Evolutionary conservation across 139 green algal genomes (phyloP).

Genomic region (Limnomonas spitsbergensis): DNA sequence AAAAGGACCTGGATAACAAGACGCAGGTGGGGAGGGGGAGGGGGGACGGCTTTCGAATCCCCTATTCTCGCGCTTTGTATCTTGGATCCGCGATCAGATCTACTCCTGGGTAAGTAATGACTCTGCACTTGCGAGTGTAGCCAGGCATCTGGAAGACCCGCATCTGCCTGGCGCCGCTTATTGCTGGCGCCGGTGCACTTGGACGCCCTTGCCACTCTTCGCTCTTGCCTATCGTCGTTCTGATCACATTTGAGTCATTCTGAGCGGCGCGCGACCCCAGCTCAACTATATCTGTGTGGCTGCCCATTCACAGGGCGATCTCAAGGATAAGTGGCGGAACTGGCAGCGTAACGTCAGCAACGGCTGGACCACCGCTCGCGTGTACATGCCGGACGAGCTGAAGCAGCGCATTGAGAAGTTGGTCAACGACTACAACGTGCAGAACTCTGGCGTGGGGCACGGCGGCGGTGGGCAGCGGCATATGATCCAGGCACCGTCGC

Average conservation of each 20-base stretch:
- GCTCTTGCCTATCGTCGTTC: no score
- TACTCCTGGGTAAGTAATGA: no score
- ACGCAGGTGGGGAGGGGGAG: background rate
- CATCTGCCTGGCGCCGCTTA: no score
- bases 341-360: conserved; percentile 29
- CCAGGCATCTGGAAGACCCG: no score
- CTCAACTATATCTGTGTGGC: no score
- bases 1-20: conserved; percentile 21
- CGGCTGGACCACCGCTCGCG: conserved; percentile 17
- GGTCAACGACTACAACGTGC: conserved; percentile 10
- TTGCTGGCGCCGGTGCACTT: no score
- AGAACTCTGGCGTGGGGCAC: background rate
- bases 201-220: no score
- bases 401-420: conserved; percentile 18
- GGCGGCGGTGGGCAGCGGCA: background rate
- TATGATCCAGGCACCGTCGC: background rate
- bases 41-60: background rate
- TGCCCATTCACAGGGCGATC: conserved; percentile 18
- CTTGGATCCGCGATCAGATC: no score
- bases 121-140: no score
- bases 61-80: no score
- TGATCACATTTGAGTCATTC: no score
- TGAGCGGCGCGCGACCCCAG: no score
- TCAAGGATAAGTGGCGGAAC: conserved; percentile 39
- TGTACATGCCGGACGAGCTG: conserved; percentile 22